Base-by-base conservation (phyloP, 2,329 filamentous ascomycete genomes). In the Diaporthe sp. region DNA sequence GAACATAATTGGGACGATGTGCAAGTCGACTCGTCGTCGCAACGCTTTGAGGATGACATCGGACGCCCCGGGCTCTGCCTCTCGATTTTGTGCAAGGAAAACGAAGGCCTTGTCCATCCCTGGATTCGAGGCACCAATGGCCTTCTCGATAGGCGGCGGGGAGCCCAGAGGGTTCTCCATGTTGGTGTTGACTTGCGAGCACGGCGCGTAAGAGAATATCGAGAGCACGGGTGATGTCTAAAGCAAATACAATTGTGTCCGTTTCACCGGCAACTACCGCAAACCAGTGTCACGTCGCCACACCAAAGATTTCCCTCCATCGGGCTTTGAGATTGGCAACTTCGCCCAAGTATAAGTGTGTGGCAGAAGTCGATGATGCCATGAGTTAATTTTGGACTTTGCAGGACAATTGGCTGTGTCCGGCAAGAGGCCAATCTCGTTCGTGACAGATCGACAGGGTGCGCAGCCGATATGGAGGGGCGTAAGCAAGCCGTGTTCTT, bases 1-100 rank as follows among this genome's bases (percentile, higher is more conserved):
- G 75, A 92, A 91, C 88, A 92, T 91, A 71, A 92, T 84, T 0
- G 90, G 90, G 45, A 92, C 84, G 71, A 92, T 89, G 66, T 85
- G 87, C 83, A 84, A 88, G 78, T 92, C 90, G 66, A 92, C 87
- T 81, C 88, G 90, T 75, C 87, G 86, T 6, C 89, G 83, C 57
- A 92, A 80, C 2, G 82, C 81, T 75, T 82, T 82, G 61, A 90
- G 82, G 76, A 89, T 81, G 47, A 87, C 81, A 57, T 35, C 35
- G 30, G 54, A 35, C 30, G 76, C 30, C 30, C n/a, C 58, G 77
- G 75, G 67, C 77, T 77, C 78, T 25, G 81, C 81, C 77, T 86
- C 81, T 38, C 84, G 84, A 74, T 88, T 35, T 5, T 57, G 54
- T 57, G 30, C 54, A 35, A 57, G 35, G 54, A 35, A 57, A 35